Conservation (phyloP, 305 asterid species). For the Fraxinus angustifolia region DNA sequence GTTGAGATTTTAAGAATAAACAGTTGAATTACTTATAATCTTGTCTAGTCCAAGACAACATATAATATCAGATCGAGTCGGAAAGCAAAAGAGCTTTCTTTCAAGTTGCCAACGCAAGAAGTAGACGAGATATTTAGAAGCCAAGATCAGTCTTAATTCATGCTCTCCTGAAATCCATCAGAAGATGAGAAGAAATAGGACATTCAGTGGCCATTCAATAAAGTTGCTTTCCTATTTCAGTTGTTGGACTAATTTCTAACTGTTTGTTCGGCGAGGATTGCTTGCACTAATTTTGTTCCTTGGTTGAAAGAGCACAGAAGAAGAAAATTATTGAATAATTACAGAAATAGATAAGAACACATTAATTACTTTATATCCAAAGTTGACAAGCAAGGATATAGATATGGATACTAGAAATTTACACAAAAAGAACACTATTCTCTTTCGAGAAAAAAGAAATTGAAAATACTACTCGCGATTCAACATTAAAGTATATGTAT, state of each 20-base stretch:
- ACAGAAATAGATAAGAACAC: neutral
- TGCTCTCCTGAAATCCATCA: slow-evolving; percentile 23
- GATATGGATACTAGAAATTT: neutral
- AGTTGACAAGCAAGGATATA: neutral
- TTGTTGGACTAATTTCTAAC: neutral
- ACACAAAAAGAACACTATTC: neutral
- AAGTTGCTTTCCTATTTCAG: neutral
- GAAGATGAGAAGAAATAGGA: slow-evolving; percentile 11
- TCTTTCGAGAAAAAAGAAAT: neutral
- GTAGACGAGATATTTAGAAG: slow-evolving; percentile 34
- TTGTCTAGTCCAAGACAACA: slow-evolving; percentile 29
- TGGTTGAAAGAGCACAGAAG: neutral
- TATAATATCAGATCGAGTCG: slow-evolving; percentile 34
- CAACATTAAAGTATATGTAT: neutral
- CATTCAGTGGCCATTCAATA: slow-evolving; percentile 14
- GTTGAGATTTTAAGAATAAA: neutral
- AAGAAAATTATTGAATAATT: neutral
- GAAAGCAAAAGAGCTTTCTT: slow-evolving; percentile 39
- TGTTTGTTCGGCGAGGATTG: neutral
- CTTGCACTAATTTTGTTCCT: neutral
- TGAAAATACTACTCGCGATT: neutral
- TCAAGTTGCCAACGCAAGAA: slow-evolving; percentile 25
- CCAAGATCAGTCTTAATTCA: slow-evolving; percentile 31
- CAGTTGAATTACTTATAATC: neutral
- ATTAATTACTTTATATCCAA: neutral